phyloP scores from a whole-genome alignment of 768 basidiomycete species.

The Tulasnella sp. region DNA sequence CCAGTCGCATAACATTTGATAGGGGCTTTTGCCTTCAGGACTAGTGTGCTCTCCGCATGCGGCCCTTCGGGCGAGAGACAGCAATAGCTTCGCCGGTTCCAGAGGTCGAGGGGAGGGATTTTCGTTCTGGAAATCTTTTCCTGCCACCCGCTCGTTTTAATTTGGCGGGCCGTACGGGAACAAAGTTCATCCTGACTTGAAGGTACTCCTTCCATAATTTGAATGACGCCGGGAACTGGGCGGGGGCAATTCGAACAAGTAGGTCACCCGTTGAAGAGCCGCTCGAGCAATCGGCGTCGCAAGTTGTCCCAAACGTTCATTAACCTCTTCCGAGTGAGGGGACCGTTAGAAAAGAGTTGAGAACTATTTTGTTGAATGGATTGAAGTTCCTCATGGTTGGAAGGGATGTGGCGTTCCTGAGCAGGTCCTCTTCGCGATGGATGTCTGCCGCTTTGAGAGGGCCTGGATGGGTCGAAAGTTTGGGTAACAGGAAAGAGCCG shows the following conservation, averaged over 20 bases:
- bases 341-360: constrained; percentile 54
- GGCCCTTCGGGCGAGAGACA: constrained; percentile 79
- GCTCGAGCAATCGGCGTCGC: constrained; percentile 58
- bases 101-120: constrained; percentile 70
- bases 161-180: constrained; percentile 63
- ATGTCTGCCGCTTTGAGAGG: constrained; percentile 73
- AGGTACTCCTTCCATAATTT: constrained; percentile 96
- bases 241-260: constrained; percentile 89
- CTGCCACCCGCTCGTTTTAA: constrained; percentile 79
- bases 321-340: constrained; percentile 48
- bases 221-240: constrained; percentile 83
- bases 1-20: constrained; percentile 89
- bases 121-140: constrained; percentile 78
- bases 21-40: constrained; percentile 89
- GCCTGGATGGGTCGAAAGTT: constrained; percentile 68
- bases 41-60: constrained; percentile 76
- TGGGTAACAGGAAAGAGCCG: too few relatives aligned
- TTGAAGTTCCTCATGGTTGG: constrained; percentile 87
- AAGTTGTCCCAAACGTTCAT: constrained; percentile 68
- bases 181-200: constrained; percentile 73
- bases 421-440: constrained; percentile 87
- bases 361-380: constrained; percentile 67
- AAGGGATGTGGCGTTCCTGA: constrained; percentile 88
- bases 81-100: constrained; percentile 86
- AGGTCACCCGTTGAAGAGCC: constrained; percentile 79